Evolutionary conservation across 139 green algal genomes (phyloP), one percentile per base, ranked within the genome.

Genomic region (Auxenochlorella pyrenoidosa): DNA sequence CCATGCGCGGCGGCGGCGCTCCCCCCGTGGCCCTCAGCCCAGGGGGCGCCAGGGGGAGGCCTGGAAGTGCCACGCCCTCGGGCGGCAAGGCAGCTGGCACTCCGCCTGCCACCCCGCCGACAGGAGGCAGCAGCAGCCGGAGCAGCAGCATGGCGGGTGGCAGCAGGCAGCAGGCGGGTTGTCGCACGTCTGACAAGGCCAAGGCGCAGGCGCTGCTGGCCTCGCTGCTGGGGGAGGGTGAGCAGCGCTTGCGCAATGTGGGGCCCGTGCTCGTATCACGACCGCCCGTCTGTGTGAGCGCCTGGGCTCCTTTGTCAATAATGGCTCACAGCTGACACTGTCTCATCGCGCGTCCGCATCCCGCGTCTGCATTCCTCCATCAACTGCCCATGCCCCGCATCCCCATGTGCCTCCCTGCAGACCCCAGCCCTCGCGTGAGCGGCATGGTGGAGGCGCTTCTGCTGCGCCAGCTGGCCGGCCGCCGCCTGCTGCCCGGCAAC

Each of bases 401-500:
- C n/a, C n/a, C n/a, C n/a, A n/a, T n/a, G 47, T 54, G 47, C 38
- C 36, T 16, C 47, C 54, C 54, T 65, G 79, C 79, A 75, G 79
- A 66, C 58, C 63, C 38, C 15, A 76, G 60, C 41, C 0, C 19
- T 47, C 68, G 65, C 44, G 59, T 54, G 73, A 58, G 79, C 41
- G 30, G 75, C 47, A 79, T 90, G 86, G 47, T 90, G 84, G 77
- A 86, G 71, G 71, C 58, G 13, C 80, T 90, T 58, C 32, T 86
- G 43, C 68, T 84, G 47, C 85, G 82, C 44, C 88, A 90, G 68
- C 73, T 94, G 58, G 68, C 81, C 1, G 93, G 90, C 18, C 87
- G 90, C 2, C 24, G 68, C 36, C 38, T 96, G 82, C 75, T 96
- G 71, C 40, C 47, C 34, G 94, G 95, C 83, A 94, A 93, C 34